Conservation (phyloP, 768 basidiomycete genomes). For the Lactarius quietus region DNA sequence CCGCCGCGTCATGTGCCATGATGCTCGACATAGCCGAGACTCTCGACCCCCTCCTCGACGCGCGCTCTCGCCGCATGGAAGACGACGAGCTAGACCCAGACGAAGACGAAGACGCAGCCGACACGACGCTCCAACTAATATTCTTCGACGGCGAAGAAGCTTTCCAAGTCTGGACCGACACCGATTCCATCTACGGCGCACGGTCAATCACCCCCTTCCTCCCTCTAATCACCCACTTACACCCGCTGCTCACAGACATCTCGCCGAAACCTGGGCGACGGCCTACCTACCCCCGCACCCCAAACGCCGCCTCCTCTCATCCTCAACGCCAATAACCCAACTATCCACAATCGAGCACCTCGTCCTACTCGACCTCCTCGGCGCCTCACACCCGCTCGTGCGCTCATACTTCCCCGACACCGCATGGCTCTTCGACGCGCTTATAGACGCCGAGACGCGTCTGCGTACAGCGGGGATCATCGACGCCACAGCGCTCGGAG, state of each 20-base stretch:
- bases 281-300: conserved; percentile 59
- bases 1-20: conserved; percentile 92
- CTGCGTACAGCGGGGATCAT: conserved; percentile 62
- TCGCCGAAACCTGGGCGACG: conserved; percentile 80
- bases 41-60: conserved; percentile 66
- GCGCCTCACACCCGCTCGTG: conserved; percentile 69
- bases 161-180: conserved; percentile 82
- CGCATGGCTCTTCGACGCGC: conserved; percentile 86
- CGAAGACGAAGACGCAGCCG: conserved; percentile 74
- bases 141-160: conserved; percentile 99
- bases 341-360: conserved; percentile 84
- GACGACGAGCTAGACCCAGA: conserved; percentile 47
- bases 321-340: conserved; percentile 49
- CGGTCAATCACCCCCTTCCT: conserved; percentile 46
- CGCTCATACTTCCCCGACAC: conserved; percentile 83
- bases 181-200: conserved; percentile 94
- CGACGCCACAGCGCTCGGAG: conserved; percentile 39
- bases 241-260: conserved; percentile 53
- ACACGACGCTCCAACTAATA: conserved; percentile 85
- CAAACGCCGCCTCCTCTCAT: conserved; percentile 51
- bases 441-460: conserved; percentile 67
- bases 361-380: conserved; percentile 89
- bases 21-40: conserved; percentile 89
- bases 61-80: conserved; percentile 51
- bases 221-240: background rate